Percentiles rank a stretch among this genome's conserved stretches.
phyloP scores from a whole-genome alignment of 768 basidiomycete species.

The Boletus sp. region DNA sequence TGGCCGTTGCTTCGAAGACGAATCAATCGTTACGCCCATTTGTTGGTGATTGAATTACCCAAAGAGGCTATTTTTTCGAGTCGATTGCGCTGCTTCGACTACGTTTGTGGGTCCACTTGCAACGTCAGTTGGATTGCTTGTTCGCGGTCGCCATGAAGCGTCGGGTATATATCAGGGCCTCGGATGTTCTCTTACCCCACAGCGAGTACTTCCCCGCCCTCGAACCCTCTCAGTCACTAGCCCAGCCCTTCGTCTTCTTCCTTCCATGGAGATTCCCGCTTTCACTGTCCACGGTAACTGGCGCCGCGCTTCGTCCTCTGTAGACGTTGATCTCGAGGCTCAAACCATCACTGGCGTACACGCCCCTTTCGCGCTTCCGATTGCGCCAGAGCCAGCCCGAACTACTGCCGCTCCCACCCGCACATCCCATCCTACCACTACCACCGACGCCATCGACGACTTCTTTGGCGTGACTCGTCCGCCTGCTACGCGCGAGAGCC shows the following conservation, averaged over 20 bases:
- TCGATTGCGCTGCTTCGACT: background rate
- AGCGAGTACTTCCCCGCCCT: background rate
- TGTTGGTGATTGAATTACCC: background rate
- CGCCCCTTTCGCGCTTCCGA: constrained; percentile 5
- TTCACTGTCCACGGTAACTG: constrained; percentile 16
- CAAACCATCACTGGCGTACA: constrained; percentile 11
- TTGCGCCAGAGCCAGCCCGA: constrained; percentile 2
- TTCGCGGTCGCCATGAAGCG: background rate
- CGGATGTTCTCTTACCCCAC: background rate
- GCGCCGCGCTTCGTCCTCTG: constrained; percentile 8
- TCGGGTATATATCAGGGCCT: background rate
- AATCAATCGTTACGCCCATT: background rate
- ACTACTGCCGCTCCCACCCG: constrained; percentile 1
- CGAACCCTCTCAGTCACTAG: background rate
- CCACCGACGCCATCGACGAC: constrained; percentile 19
- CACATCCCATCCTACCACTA: constrained; percentile 1
- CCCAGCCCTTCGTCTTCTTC: background rate
- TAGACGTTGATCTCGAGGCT: constrained; percentile 13
- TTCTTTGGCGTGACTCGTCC: constrained; percentile 28
- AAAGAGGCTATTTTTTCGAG: constrained; percentile 3
- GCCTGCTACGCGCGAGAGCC: constrained; percentile 29
- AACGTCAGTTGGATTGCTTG: background rate
- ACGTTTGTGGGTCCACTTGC: background rate
- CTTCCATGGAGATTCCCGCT: constrained; percentile 1
- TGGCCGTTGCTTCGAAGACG: background rate